phyloP scores from a whole-genome alignment of 2,329 filamentous ascomycete genomes.

The Claviceps quebecensis region DNA sequence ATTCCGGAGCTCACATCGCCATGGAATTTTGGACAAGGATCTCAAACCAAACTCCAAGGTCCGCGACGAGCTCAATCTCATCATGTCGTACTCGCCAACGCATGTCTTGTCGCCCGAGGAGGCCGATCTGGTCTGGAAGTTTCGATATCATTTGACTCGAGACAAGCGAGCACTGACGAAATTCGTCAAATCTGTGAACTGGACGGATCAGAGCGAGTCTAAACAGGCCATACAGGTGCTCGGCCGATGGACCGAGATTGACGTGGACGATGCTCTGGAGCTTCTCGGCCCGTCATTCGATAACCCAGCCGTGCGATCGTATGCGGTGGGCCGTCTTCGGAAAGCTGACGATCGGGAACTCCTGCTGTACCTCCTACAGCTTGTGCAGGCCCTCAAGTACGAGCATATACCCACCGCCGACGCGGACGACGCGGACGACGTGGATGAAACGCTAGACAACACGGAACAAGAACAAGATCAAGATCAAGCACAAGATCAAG shows the following conservation, averaged over 20 bases:
- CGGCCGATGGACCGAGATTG: constrained; percentile 89
- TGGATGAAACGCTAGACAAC: constrained; percentile 4
- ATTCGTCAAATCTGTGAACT: constrained; percentile 95
- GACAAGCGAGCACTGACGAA: constrained; percentile 92
- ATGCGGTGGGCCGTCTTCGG: constrained; percentile 80
- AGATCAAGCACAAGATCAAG: too few species aligned
- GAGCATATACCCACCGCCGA: constrained; percentile 48
- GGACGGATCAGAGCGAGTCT: constrained; percentile 73
- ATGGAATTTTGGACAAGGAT: constrained; percentile 88
- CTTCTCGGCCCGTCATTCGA: constrained; percentile 85
- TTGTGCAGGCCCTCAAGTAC: constrained; percentile 93
- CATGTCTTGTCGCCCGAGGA: constrained; percentile 80
- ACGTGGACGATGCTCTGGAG: constrained; percentile 91
- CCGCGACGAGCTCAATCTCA: constrained; percentile 79
- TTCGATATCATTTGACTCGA: constrained; percentile 81
- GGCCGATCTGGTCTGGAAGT: constrained; percentile 95
- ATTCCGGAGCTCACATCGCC: constrained; percentile 77
- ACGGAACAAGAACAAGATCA: too few species aligned
- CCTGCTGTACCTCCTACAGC: constrained; percentile 77
- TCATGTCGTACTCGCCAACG: constrained; percentile 86
- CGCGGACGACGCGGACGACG: constrained; percentile 24
- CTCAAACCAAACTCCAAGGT: constrained; percentile 93
- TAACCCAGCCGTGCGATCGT: constrained; percentile 75
- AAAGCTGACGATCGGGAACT: constrained; percentile 90
- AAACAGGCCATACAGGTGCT: constrained; percentile 83